Conservation (phyloP, 2,329 filamentous ascomycete genomes). For the Plenodomus biglobosus region DNA sequence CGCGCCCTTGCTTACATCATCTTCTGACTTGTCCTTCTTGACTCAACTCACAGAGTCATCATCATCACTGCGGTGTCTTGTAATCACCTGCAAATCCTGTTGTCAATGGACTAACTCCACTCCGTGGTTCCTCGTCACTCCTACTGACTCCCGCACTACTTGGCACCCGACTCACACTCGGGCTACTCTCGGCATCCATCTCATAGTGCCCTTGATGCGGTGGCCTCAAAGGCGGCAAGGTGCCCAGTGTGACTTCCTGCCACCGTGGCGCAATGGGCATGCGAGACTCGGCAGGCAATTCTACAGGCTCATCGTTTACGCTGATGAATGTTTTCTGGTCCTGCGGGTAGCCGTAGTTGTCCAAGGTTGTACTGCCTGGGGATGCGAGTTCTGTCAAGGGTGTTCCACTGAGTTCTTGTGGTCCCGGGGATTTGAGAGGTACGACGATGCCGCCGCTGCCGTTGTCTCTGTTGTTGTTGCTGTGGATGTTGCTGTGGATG, state of each 20-base stretch:
- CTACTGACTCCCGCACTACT: neutral
- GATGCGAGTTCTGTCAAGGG: slow-evolving; percentile 28
- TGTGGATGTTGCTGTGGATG: too few relatives aligned
- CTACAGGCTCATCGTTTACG: slow-evolving; percentile 27
- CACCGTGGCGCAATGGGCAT: slow-evolving; percentile 22
- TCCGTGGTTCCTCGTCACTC: neutral
- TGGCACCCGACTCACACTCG: neutral
- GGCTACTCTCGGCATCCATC: neutral
- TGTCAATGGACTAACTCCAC: neutral
- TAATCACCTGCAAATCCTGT: neutral
- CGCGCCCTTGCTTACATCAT: too few relatives aligned
- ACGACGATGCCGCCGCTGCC: too few relatives aligned
- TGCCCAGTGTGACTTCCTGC: slow-evolving; percentile 25
- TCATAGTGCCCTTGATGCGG: neutral
- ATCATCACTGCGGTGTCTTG: too few relatives aligned
- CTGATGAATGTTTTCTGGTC: slow-evolving; percentile 24
- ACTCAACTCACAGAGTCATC: too few relatives aligned
- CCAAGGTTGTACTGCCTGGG: slow-evolving; percentile 9
- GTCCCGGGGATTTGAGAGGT: slow-evolving; percentile 16
- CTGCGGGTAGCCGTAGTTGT: slow-evolving; percentile 13
- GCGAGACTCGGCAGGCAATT: slow-evolving; percentile 26
- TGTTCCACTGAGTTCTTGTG: slow-evolving; percentile 31
- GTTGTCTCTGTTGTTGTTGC: neutral
- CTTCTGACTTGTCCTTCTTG: too few relatives aligned
- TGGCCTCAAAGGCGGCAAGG: too few relatives aligned